Percentiles rank a stretch among this genome's conserved stretches.
Conservation (phyloP, 257 asterid species). For the Knoxia roxburghii region DNA sequence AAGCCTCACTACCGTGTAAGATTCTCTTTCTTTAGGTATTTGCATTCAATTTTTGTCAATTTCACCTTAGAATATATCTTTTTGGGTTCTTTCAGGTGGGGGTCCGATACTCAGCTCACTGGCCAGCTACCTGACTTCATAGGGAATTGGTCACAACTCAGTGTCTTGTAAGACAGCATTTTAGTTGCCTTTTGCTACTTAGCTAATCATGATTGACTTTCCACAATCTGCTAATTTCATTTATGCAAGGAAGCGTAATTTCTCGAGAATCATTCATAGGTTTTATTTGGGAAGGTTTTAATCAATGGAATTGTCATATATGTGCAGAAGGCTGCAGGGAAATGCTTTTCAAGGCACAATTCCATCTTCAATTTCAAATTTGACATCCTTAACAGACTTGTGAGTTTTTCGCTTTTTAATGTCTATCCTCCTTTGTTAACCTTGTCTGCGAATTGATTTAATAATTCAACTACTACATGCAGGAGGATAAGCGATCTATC, state of each 20-base stretch:
- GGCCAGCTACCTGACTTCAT: conserved; percentile 77
- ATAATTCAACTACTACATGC: conserved; percentile 8
- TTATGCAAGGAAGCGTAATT: background rate
- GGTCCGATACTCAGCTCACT: conserved; percentile 58
- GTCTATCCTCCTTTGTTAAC: background rate
- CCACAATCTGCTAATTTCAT: background rate
- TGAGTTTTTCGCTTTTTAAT: conserved; percentile 21
- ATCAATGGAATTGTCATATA: conserved; percentile 1
- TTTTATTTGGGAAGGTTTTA: conserved; percentile 11
- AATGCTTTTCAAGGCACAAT: conserved; percentile 72
- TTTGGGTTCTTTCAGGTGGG: conserved; percentile 44
- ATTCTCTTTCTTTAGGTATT: background rate
- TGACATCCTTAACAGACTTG: conserved; percentile 58
- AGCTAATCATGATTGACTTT: background rate
- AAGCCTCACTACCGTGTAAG: conserved; percentile 41
- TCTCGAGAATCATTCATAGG: background rate
- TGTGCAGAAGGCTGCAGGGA: conserved; percentile 70
- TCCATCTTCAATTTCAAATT: conserved; percentile 60
- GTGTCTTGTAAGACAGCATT: conserved; percentile 40
- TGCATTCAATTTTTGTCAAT: conserved; percentile 5
- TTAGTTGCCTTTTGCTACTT: background rate
- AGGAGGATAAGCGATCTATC: conserved; percentile 85
- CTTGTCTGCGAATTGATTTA: conserved; percentile 17
- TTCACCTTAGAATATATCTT: conserved; percentile 15
- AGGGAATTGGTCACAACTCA: conserved; percentile 56